Conservation (phyloP, 2,329 filamentous ascomycete genomes). For the Fusarium sp. region DNA sequence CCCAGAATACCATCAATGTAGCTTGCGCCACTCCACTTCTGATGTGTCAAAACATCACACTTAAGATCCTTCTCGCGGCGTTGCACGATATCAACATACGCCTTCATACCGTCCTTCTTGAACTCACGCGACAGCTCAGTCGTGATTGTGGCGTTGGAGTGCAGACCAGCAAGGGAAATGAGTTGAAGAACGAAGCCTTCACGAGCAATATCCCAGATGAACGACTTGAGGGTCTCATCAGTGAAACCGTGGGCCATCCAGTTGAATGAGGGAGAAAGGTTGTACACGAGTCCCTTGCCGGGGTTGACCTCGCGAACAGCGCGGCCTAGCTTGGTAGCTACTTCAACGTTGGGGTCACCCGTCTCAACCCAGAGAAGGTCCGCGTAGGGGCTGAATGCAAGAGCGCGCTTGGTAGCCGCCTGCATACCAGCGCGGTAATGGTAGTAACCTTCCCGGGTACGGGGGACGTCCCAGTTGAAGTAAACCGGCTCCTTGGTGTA, state of each 20-base stretch:
- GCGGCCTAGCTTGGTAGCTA: constrained; percentile 77
- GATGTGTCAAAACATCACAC: constrained; percentile 92
- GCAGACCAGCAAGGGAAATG: constrained; percentile 71
- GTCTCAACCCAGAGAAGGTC: constrained; percentile 98
- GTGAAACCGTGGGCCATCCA: constrained; percentile 97
- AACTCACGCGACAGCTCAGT: constrained; percentile 83
- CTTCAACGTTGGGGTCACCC: constrained; percentile 82
- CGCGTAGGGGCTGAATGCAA: constrained; percentile 90
- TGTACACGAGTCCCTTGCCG: constrained; percentile 93
- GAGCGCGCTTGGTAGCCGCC: constrained; percentile 90
- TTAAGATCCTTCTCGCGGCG: constrained; percentile 87
- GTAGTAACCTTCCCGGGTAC: constrained; percentile 93
- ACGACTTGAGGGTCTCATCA: constrained; percentile 82
- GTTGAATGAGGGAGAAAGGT: constrained; percentile 96
- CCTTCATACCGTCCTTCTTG: constrained; percentile 93
- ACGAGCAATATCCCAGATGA: constrained; percentile 95
- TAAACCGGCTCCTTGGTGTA: constrained; percentile 74
- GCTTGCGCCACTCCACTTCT: constrained; percentile 78
- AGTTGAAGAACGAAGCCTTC: constrained; percentile 81
- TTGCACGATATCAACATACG: constrained; percentile 96
- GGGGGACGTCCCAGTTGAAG: constrained; percentile 91
- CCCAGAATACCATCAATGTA: constrained; percentile 92
- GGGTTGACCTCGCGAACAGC: constrained; percentile 77
- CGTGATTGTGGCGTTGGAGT: constrained; percentile 71
- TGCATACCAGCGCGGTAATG: constrained; percentile 86